Evolutionary conservation across 179 eudicot genomes (phyloP), one percentile per base, ranked within the genome.

Genomic region (Beta macrorhiza): DNA sequence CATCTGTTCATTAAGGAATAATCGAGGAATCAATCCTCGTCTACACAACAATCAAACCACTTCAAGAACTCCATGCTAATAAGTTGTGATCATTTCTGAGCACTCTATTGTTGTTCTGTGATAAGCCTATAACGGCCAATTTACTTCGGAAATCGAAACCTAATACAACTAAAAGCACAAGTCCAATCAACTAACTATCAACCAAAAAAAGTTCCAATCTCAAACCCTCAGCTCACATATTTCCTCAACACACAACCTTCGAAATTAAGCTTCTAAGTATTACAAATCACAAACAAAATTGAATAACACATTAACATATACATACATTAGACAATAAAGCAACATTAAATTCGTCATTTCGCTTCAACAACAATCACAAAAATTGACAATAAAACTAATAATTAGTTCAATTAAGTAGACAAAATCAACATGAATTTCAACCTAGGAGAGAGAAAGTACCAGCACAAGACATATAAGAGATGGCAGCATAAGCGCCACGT

Each of bases 401-500:
- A 67, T 3, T 22, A 44, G n/a, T n/a, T 22, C n/a, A 73, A 62
- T 51, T 42, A 69, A 4, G 20, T 15, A 0, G 10, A 59, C 70
- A 10, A 82, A n/a, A 37, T 37, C 2, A 37, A 37, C 2, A 37
- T 2, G 42, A 37, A 37, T 37, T 44, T 22, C 19, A 63, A 16
- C 45, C 12, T 8, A 82, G 5, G 12, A 74, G 25, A 67, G 70
- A 77, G 61, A 69, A 10, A 75, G 56, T 85, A 96, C 99, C 99
- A 81, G 99, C 99, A 65, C 99, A 96, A 81, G 92, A 25, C 99
- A 96, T 96, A 88, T 96, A 94, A 75, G 93, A 96, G 83, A 94
- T 57, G 76, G 99, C 98, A 58, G 99, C 99, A 81, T 81, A 91
- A 55, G 90, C 97, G 0, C 98, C 99, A 44, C 95, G 87, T 72